phyloP scores from a whole-genome alignment of 805 yeast genomes.

The Limtongia smithiae region DNA sequence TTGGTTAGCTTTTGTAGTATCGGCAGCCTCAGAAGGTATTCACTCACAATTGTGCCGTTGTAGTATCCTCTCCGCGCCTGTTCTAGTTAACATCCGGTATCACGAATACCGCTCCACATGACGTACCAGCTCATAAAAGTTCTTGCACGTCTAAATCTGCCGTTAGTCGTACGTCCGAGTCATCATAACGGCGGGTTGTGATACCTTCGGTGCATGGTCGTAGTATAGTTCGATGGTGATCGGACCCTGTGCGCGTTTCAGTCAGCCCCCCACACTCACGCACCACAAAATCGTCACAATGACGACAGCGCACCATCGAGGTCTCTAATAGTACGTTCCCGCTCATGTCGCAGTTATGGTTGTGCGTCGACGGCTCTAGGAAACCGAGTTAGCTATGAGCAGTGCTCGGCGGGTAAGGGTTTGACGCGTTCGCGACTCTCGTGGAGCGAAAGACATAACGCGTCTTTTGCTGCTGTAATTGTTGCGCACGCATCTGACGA shows the following conservation, averaged over 20 bases:
- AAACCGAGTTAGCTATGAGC: no score
- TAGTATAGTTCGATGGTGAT: slow-evolving; percentile 33
- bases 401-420: no score
- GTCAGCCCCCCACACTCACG: background rate
- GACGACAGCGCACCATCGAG: slow-evolving; percentile 18
- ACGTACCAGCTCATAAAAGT: slow-evolving; percentile 25
- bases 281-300: background rate
- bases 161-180: background rate
- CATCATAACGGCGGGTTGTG: slow-evolving; percentile 2
- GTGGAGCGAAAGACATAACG: no score
- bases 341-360: no score
- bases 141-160: slow-evolving; percentile 26
- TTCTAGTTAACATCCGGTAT: background rate
- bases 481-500: no score
- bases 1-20: background rate
- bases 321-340: slow-evolving; percentile 24
- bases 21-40: no score
- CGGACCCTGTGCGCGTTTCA: slow-evolving; percentile 24
- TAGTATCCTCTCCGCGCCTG: slow-evolving; percentile 36
- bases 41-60: slow-evolving; percentile 31
- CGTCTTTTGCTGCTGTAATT: no score
- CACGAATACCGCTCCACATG: no score
- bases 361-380: no score
- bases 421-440: no score
- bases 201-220: slow-evolving; percentile 34